Base-by-base conservation (phyloP, 345 rosid genomes). In the Pistacia vera region DNA sequence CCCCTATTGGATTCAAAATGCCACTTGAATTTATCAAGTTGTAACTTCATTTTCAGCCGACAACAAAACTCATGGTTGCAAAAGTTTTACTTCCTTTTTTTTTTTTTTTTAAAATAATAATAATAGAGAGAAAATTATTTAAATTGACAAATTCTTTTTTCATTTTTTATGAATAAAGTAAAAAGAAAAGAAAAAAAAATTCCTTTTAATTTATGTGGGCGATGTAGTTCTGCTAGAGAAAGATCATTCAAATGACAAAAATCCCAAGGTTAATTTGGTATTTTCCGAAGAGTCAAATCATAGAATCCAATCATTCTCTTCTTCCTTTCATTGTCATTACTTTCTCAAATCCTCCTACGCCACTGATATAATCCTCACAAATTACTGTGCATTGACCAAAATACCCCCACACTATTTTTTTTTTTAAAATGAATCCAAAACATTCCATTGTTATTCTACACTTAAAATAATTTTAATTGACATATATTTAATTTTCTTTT, bases 221-320 rank as follows among this genome's bases (percentile, higher is more conserved):
- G 56, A 41, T 17, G 4, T 12, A 14, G 5, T 3, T 2, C 22
- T 20, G 61, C 68, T 49, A 63, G 20, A 10, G 11, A 0, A n/a
- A 28, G 11, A 28, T 14, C 4, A 11, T 0, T 0, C 4, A 20
- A 61, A 48, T 48, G 77, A 74, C 83, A 49, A 52, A 77, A 70
- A 69, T 74, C 67, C 4, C 14, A 36, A 28, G 76, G 33, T 2
- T 30, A 78, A 28, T 51, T 25, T 20, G 11, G 81, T 78, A 77
- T 38, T 81, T 54, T 46, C 25, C 25, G 8, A 8, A 0, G n/a
- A 4, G 2, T 13, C 18, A 41, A 72, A 35, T 17, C 58, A n/a
- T 41, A 35, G 12, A 35, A 69, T 59, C 69, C 74, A 35, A 22
- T 58, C 65, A 33, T 18, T n/a, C 22, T 48, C 17, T 36, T 28